phyloP scores from a whole-genome alignment of 140 eudicot genomes.

The Eryngium alpinum region DNA sequence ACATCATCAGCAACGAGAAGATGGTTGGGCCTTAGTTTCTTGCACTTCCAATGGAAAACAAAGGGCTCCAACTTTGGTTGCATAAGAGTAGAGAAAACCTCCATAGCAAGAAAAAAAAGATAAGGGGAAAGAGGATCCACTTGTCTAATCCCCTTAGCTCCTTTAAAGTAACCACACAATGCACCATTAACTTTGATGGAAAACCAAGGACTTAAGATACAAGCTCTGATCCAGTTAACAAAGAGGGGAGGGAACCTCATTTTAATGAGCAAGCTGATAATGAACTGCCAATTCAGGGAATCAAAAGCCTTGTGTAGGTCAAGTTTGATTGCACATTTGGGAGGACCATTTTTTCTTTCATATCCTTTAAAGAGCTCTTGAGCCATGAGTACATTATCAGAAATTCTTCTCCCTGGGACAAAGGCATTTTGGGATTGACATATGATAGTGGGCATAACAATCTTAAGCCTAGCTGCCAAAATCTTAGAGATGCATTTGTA shows the following conservation, averaged over 20 bases:
- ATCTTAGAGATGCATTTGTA: not conserved
- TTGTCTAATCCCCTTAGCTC: not conserved
- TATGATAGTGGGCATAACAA: rapidly evolving
- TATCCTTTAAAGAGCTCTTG: not conserved
- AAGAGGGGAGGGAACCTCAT: not conserved
- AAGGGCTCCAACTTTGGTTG: no score
- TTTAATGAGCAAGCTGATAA: no score
- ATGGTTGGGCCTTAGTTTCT: not conserved
- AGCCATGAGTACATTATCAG: not conserved
- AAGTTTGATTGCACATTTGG: not conserved
- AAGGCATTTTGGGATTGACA: not conserved
- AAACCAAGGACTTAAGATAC: not conserved
- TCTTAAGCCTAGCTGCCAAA: not conserved
- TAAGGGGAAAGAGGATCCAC: not conserved
- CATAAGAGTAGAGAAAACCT: not conserved
- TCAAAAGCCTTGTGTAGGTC: not conserved
- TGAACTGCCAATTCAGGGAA: not conserved
- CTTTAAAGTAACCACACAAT: not conserved
- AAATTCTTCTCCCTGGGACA: not conserved
- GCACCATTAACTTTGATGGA: not conserved
- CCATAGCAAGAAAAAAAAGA: not conserved
- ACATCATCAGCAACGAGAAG: not conserved
- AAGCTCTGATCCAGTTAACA: not conserved
- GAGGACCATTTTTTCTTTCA: not conserved
- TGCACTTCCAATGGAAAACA: not conserved